These are phyloP conservation scores for Paecilomyces dactylethromorphus DNA, from an alignment of 2,329 filamentous ascomycete genomes.

Conservation along the genomic window DNA sequence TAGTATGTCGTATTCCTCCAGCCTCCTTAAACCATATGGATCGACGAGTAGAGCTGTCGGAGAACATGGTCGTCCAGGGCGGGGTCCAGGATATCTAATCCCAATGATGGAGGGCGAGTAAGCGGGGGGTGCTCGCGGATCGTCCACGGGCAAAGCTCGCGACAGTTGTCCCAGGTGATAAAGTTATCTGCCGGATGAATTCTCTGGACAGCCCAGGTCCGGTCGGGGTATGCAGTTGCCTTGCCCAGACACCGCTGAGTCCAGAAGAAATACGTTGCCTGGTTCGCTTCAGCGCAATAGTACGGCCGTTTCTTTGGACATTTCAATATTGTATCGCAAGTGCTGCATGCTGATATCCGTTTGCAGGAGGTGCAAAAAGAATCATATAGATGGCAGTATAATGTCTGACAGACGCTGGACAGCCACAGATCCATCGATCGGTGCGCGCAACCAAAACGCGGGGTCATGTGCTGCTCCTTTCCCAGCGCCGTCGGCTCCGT, in stretches of 20 bases:
- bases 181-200: conserved; percentile 30
- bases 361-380: conserved; percentile 26
- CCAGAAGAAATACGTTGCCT: conserved; percentile 28
- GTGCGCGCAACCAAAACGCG: conserved; percentile 35
- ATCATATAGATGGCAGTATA: conserved; percentile 27
- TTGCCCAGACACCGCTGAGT: conserved; percentile 28
- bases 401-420: conserved; percentile 31
- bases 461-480: conserved; percentile 31
- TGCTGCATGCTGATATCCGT: conserved; percentile 29
- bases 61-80: conserved; percentile 25
- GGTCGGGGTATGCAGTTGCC: conserved; percentile 19
- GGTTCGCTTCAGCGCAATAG: conserved; percentile 16
- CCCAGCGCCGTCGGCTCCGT: conserved; percentile 27
- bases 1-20: neutral
- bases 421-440: conserved; percentile 35
- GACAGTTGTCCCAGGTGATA: conserved; percentile 29
- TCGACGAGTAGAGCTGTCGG: conserved; percentile 29
- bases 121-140: conserved; percentile 31
- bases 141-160: conserved; percentile 33
- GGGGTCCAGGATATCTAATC: conserved; percentile 25
- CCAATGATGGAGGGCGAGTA: conserved; percentile 23
- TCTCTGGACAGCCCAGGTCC: conserved; percentile 26
- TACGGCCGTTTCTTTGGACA: conserved; percentile 28
- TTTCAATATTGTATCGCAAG: conserved; percentile 25
- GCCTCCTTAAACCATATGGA: conserved; percentile 23